A percentile compares a stretch with the other conserved stretches of the same genome.
Evolutionary conservation across 83 land plant species (phyloP).

Genomic region (Thuja plicata): DNA sequence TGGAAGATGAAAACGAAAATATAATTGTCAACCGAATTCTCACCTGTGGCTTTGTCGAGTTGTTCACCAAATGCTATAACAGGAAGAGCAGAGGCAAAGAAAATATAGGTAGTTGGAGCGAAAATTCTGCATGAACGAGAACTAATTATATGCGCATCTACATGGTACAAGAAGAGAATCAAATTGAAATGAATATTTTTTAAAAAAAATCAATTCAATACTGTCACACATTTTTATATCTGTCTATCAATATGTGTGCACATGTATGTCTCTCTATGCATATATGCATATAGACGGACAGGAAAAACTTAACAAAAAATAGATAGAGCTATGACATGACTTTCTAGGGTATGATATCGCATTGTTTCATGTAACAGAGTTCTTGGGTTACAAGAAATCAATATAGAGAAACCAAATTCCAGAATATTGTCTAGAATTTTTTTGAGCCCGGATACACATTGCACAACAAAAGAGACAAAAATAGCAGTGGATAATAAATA

Average conservation of each 20-base stretch:
- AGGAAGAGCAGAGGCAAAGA: conserved; percentile 88
- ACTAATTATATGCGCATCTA: not conserved
- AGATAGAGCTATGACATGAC: no score
- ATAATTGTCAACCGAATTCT: not conserved
- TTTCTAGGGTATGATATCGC: no score
- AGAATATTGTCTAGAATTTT: not conserved
- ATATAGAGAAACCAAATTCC: not conserved
- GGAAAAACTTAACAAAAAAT: no score
- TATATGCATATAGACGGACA: not conserved
- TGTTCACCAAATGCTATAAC: conserved; percentile 92
- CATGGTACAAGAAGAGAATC: not conserved
- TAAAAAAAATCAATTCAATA: not conserved
- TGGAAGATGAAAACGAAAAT: not conserved
- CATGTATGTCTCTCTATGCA: no score
- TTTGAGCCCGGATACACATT: not conserved
- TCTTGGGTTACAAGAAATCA: not conserved
- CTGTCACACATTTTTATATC: not conserved
- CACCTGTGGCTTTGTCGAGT: conserved; percentile 65
- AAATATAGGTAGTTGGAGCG: conserved; percentile 79
- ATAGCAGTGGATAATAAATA: not conserved
- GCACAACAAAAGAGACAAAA: not conserved
- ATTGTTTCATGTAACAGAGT: not conserved
- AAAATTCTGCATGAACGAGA: conserved; percentile 58
- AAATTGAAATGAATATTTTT: not conserved
- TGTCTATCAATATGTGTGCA: not conserved